Evolutionary conservation across 495 filamentous ascomycete species (phyloP), one percentile per base, ranked within the genome.

Genomic region (Darksidea phi): DNA sequence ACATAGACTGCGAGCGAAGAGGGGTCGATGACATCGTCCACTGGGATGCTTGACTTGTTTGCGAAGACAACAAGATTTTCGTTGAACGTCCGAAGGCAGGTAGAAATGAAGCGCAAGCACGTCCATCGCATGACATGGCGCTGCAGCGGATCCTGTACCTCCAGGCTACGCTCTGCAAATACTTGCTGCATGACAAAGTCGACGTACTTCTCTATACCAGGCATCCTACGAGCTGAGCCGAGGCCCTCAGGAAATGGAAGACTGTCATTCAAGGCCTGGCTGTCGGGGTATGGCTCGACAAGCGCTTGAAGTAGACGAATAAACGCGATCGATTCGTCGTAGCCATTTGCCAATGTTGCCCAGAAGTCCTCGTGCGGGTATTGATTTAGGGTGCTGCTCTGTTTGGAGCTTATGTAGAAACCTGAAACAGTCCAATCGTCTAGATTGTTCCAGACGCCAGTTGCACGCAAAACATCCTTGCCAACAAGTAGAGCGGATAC

Each of bases 181-280:
- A 91, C 82, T 41, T 83, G 79, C 21, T 89, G 89, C 53, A 97
- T 59, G 18, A 88, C 82, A 70, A 95, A 96, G 75, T 99, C 95
- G 59, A 96, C 75, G 63, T 96, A 97, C 4, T 87, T 84, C 55
- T 96, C 91, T 61, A 99, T 89, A 2, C 95, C 94, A 17, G 90
- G 82, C 77, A 87, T 86, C 49, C 94, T 85, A 66, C 85, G 86
- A 7, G 83, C 78, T 12, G 82, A 80, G n/a, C 91, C 91, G n/a
- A 97, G 77, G 36, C 80, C 82, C 68, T 96, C 92, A 0, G 94
- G 89, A 70, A 97, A 97, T 0, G 93, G 86, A 18, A 97, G 74
- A n/a, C 70, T 70, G 73, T 92, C 88, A 54, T 86, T 84, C 7
- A 96, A 74, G 0, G 77, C 79, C 23, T 75, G 73, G 18, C 81